Conservation (phyloP, 73 alveolate genomes). For the Blepharisma japonicum region DNA sequence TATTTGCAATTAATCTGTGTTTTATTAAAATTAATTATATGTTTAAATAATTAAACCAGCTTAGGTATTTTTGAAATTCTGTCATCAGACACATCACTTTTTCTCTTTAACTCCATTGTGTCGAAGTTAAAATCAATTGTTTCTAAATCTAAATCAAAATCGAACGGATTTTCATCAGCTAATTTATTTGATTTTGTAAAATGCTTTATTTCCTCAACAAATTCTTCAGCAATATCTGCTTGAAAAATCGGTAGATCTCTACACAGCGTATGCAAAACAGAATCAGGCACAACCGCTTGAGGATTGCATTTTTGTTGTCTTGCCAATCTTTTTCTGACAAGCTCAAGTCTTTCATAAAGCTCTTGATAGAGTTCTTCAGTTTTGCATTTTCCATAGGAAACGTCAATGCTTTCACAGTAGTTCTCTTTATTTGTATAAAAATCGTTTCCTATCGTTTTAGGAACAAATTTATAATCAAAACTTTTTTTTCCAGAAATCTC, state of each 20-base stretch:
- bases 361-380: neutral
- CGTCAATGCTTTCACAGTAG: neutral
- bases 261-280: neutral
- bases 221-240: too few relatives aligned
- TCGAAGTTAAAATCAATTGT: too few relatives aligned
- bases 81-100: too few relatives aligned
- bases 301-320: neutral
- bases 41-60: too few relatives aligned
- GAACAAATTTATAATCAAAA: neutral
- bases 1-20: too few relatives aligned
- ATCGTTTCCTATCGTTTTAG: neutral
- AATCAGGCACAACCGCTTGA: neutral
- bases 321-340: slow-evolving; percentile 7
- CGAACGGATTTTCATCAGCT: too few relatives aligned
- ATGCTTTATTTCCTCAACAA: too few relatives aligned
- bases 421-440: neutral
- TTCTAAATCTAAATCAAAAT: too few relatives aligned
- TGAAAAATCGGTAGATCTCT: neutral
- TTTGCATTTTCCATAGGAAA: slow-evolving; percentile 3
- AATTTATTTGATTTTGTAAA: too few relatives aligned
- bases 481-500: neutral
- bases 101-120: too few relatives aligned
- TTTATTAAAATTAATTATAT: too few relatives aligned
- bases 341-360: neutral
- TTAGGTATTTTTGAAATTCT: too few relatives aligned